A percentile compares a stretch with the other conserved stretches of the same genome.
Evolutionary conservation across 768 basidiomycete species (phyloP).

Genomic region (Trametes cinnabarina): DNA sequence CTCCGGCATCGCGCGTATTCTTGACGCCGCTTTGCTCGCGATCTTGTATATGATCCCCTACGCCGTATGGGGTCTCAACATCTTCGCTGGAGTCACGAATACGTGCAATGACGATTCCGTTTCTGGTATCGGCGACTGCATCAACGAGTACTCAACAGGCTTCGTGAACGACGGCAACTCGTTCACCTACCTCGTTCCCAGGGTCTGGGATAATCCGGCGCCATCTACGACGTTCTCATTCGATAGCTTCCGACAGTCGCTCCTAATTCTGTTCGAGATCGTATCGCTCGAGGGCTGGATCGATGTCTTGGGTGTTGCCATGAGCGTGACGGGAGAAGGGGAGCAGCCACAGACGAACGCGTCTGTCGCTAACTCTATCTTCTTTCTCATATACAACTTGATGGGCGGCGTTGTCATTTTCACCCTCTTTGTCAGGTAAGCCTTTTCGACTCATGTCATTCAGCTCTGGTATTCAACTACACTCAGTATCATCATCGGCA

Average conservation of each 20-base stretch:
- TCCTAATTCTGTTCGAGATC: conserved; percentile 94
- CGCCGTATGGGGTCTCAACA: conserved; percentile 91
- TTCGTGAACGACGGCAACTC: conserved; percentile 58
- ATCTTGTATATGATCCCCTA: conserved; percentile 91
- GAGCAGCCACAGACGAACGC: conserved; percentile 71
- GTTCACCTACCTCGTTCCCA: conserved; percentile 73
- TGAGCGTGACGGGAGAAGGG: conserved; percentile 69
- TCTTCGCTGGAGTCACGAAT: conserved; percentile 85
- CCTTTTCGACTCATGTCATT: background rate
- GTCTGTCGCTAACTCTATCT: conserved; percentile 81
- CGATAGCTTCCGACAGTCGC: conserved; percentile 77
- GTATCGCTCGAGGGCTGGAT: conserved; percentile 96
- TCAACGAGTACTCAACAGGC: conserved; percentile 58
- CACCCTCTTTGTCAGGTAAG: conserved; percentile 87
- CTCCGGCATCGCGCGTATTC: conserved; percentile 77
- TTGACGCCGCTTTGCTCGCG: conserved; percentile 88
- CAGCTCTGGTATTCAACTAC: conserved; percentile 7
- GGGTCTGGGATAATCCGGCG: conserved; percentile 86
- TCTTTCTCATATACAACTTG: conserved; percentile 89
- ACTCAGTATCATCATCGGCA: conserved; percentile 88
- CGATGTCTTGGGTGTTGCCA: conserved; percentile 84
- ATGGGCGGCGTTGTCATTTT: conserved; percentile 88
- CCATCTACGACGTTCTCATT: conserved; percentile 86
- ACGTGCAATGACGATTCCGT: conserved; percentile 71
- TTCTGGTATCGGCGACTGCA: conserved; percentile 60